phyloP scores from a whole-genome alignment of 2,329 filamentous ascomycete genomes.

The Cucurbitaria berberidis region DNA sequence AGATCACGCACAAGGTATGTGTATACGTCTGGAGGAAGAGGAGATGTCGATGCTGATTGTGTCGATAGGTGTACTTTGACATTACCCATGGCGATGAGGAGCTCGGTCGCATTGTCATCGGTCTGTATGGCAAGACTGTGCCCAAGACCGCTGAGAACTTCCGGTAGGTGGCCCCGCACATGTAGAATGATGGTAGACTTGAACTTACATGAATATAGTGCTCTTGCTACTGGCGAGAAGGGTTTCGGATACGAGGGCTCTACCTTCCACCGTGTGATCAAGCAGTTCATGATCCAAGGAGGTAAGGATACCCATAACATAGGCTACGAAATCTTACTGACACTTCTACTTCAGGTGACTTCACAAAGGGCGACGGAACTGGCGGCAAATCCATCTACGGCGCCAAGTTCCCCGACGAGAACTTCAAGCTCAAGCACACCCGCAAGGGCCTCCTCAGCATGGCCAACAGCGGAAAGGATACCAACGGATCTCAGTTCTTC shows the following conservation, averaged over 20 bases:
- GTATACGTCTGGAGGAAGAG: constrained; percentile 7
- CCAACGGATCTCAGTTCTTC: constrained; percentile 78
- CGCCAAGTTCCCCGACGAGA: constrained; percentile 83
- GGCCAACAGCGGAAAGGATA: constrained; percentile 79
- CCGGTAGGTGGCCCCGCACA: constrained; percentile 48
- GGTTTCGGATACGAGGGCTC: constrained; percentile 84
- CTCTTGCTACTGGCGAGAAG: constrained; percentile 84
- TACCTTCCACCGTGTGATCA: constrained; percentile 88
- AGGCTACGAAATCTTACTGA: not conserved
- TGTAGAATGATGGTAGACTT: not conserved
- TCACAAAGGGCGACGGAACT: constrained; percentile 81
- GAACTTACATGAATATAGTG: constrained; percentile 60
- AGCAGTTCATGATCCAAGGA: constrained; percentile 90
- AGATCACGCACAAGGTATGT: constrained; percentile 91
- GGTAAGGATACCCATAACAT: constrained; percentile 40
- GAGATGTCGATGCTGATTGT: constrained; percentile 5
- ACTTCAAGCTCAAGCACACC: constrained; percentile 93
- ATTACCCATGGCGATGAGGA: constrained; percentile 76
- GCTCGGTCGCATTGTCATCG: constrained; percentile 77
- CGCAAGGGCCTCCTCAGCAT: constrained; percentile 78
- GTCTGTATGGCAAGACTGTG: constrained; percentile 86
- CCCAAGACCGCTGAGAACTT: constrained; percentile 76
- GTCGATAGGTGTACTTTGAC: constrained; percentile 75
- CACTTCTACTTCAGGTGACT: constrained; percentile 58
- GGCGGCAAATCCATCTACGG: constrained; percentile 91